Conservation (phyloP, 495 filamentous ascomycete genomes). For the Podospora comata region DNA sequence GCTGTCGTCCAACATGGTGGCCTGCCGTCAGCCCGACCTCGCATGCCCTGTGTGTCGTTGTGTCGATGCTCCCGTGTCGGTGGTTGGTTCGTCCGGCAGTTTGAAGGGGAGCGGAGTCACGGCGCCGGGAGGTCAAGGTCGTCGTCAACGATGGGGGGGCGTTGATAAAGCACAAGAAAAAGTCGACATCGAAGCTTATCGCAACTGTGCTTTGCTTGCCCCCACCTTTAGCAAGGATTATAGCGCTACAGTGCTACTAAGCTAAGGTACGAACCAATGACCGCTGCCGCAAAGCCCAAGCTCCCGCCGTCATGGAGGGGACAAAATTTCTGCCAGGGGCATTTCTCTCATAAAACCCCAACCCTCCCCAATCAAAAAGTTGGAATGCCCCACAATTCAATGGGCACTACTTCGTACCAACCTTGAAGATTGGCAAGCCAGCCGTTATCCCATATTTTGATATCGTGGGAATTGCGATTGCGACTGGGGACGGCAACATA, state of each 20-base stretch:
- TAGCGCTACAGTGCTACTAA: neutral
- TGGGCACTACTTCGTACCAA: neutral
- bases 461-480: neutral
- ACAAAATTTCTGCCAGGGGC: conserved; percentile 19
- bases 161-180: conserved; percentile 14
- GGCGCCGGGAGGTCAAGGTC: neutral
- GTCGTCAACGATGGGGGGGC: neutral
- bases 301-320: conserved; percentile 12
- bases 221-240: neutral
- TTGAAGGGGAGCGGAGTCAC: neutral
- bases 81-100: conserved; percentile 1
- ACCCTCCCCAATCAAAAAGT: neutral
- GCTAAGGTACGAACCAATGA: neutral
- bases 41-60: conserved; percentile 19
- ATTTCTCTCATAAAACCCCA: neutral
- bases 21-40: conserved; percentile 42
- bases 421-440: neutral
- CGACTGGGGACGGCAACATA: conserved; percentile 1
- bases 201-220: conserved; percentile 2
- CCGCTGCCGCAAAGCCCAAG: neutral
- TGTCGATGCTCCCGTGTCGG: neutral
- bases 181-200: conserved; percentile 21
- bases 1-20: conserved; percentile 48
- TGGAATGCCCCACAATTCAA: neutral
- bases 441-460: neutral